phyloP scores from a whole-genome alignment of 2,329 filamentous ascomycete species.

The Pestalotiopsis fici region DNA sequence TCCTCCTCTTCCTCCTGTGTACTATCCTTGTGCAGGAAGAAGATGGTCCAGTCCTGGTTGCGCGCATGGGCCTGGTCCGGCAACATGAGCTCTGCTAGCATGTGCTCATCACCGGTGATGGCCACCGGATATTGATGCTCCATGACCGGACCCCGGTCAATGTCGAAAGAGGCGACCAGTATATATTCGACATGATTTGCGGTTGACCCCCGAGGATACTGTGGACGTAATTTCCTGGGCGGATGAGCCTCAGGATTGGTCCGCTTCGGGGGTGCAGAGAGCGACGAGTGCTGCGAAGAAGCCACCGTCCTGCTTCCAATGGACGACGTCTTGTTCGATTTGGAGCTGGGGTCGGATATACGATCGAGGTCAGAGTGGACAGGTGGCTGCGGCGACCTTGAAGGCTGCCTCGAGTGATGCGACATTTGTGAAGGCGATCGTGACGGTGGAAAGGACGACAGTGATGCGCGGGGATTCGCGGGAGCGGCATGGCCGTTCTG shows the following conservation, averaged over 20 bases:
- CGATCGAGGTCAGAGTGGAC: conserved; percentile 52
- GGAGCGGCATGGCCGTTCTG: conserved; percentile 24
- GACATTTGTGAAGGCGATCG: conserved; percentile 61
- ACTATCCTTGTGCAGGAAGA: conserved; percentile 96
- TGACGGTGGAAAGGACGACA: conserved; percentile 64
- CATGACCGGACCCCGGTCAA: conserved; percentile 95
- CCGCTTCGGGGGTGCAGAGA: conserved; percentile 50
- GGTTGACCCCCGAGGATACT: conserved; percentile 71
- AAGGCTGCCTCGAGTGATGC: conserved; percentile 46
- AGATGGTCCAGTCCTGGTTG: conserved; percentile 98
- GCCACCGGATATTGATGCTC: conserved; percentile 95
- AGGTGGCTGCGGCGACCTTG: conserved; percentile 56
- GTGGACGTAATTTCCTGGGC: conserved; percentile 64
- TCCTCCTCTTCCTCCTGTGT: conserved; percentile 80
- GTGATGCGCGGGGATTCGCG: conserved; percentile 52
- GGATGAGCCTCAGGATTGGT: conserved; percentile 52
- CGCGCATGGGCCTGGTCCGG: conserved; percentile 94
- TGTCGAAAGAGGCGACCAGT: conserved; percentile 94
- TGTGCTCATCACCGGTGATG: conserved; percentile 96
- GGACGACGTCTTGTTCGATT: conserved; percentile 58
- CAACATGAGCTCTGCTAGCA: conserved; percentile 97
- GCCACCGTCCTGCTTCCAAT: conserved; percentile 47
- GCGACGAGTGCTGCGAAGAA: conserved; percentile 61
- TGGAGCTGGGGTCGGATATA: conserved; percentile 59
- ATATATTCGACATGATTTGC: conserved; percentile 99